Conservation (phyloP, 257 asterid species). For the Apocynum venetum region DNA sequence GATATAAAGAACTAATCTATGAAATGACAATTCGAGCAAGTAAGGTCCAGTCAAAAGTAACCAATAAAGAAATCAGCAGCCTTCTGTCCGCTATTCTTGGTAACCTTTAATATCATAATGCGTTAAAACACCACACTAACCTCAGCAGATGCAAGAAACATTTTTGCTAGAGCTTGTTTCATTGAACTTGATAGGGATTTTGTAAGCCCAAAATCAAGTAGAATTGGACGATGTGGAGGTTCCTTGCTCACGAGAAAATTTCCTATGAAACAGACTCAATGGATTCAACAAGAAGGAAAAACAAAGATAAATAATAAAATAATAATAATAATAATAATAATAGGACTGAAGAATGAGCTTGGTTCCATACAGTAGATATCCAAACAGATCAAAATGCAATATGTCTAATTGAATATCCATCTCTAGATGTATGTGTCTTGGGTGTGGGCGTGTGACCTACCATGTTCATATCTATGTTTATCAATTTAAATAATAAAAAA, state of each 20-base stretch:
- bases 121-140: slow-evolving; percentile 36
- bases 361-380: background rate
- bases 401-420: background rate
- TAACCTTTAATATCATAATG: background rate
- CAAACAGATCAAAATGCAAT: background rate
- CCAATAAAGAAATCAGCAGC: background rate
- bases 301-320: background rate
- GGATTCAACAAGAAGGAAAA: slow-evolving; percentile 12
- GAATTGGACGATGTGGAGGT: slow-evolving; percentile 89
- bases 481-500: background rate
- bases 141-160: slow-evolving; percentile 98
- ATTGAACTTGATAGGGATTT: slow-evolving; percentile 63
- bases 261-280: slow-evolving; percentile 44
- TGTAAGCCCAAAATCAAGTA: slow-evolving; percentile 96
- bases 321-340: background rate
- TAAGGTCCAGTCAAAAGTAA: background rate
- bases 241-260: slow-evolving; percentile 94
- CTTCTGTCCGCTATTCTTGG: background rate
- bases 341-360: background rate
- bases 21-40: background rate
- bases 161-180: slow-evolving; percentile 92
- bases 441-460: background rate
- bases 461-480: background rate
- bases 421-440: background rate
- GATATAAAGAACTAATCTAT: background rate